phyloP scores from a whole-genome alignment of 345 rosid genomes.

The Arabidopsis arenosa region DNA sequence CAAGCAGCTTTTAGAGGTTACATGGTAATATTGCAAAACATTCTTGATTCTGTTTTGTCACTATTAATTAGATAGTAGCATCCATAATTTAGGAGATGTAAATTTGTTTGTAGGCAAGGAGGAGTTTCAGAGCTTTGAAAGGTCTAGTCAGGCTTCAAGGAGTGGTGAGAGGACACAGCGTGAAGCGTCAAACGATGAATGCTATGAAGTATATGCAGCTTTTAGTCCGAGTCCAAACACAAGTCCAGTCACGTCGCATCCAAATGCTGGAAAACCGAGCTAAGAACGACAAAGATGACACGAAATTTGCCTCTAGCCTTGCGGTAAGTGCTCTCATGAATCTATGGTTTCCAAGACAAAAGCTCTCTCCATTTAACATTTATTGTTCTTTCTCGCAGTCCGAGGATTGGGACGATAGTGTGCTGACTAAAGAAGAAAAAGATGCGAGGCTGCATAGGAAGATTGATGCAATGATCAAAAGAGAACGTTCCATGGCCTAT shows the following conservation, averaged over 20 bases:
- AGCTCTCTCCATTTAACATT: constrained; percentile 6
- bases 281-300: constrained; percentile 64
- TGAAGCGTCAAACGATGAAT: constrained; percentile 82
- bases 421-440: constrained; percentile 75
- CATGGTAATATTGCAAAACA: constrained; percentile 55
- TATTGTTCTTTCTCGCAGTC: constrained; percentile 49
- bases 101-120: constrained; percentile 66
- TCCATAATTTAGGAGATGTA: constrained; percentile 11
- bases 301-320: constrained; percentile 54
- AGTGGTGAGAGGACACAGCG: constrained; percentile 87
- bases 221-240: constrained; percentile 88
- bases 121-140: constrained; percentile 87
- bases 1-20: constrained; percentile 92
- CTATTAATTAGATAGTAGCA: background rate
- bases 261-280: constrained; percentile 88
- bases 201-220: constrained; percentile 98
- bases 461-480: constrained; percentile 78
- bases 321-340: constrained; percentile 18
- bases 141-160: constrained; percentile 99
- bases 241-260: constrained; percentile 93
- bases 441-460: constrained; percentile 78
- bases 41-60: constrained; percentile 29
- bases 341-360: no score
- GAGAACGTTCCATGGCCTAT: constrained; percentile 92
- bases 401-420: constrained; percentile 88